Conservation (phyloP, 495 filamentous ascomycete species). For the Talaromyces stipitatus region DNA sequence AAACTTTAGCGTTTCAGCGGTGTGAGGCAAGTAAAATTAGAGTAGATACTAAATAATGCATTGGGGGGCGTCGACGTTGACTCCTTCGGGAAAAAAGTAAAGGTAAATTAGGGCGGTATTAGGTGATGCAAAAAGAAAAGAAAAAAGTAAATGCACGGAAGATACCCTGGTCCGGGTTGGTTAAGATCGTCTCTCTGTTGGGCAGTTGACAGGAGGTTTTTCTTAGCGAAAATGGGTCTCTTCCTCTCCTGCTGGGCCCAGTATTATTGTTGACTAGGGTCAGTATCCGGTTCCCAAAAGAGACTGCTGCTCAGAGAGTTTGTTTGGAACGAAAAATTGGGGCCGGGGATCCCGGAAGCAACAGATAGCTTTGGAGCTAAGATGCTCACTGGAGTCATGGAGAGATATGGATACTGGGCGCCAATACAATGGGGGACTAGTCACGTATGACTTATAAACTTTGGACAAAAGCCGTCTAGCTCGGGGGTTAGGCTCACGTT, state of each 20-base stretch:
- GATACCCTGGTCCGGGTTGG: not conserved
- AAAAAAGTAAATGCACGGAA: not conserved
- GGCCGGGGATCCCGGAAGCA: conserved; percentile 1
- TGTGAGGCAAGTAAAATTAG: conserved; percentile 2
- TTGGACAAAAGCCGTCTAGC: not conserved
- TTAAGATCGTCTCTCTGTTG: not conserved
- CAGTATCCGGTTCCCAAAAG: not conserved
- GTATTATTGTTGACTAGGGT: not conserved
- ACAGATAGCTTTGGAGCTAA: not conserved
- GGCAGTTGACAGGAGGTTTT: not conserved
- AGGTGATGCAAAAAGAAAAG: not conserved
- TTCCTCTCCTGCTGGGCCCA: not conserved
- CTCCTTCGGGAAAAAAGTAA: not conserved
- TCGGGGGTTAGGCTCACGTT: not conserved
- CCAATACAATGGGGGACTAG: not conserved
- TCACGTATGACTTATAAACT: not conserved
- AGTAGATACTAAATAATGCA: not conserved
- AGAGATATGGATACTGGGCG: not conserved
- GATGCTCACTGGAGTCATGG: not conserved
- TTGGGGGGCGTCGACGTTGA: not conserved
- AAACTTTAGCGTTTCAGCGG: conserved; percentile 1
- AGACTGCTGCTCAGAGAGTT: not conserved
- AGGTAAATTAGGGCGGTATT: not conserved
- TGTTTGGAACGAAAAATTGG: not conserved
- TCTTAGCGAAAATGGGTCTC: not conserved